Evolutionary conservation across 148 eudicot species (phyloP).

Genomic region (Cornus florida): DNA sequence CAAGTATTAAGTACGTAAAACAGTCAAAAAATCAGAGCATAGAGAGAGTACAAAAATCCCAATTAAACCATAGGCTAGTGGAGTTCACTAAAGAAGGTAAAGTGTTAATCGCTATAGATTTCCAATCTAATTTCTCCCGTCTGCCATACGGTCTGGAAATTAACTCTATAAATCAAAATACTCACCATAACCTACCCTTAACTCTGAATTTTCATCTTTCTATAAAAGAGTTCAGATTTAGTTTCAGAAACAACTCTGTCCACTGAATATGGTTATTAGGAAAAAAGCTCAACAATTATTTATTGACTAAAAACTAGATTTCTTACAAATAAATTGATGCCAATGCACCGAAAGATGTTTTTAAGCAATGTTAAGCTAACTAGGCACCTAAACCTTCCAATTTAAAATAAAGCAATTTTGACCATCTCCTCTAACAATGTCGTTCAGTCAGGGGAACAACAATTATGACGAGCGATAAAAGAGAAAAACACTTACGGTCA

Average conservation of each 20-base stretch:
- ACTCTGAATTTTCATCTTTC: neutral
- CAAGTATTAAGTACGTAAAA: too few relatives aligned
- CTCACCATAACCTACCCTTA: neutral
- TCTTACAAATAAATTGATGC: neutral
- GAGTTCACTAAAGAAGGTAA: neutral
- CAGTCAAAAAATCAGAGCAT: neutral
- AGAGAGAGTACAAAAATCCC: neutral
- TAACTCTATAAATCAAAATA: neutral
- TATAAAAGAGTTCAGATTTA: neutral
- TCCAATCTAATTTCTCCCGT: neutral
- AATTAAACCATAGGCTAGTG: neutral
- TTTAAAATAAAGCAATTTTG: neutral
- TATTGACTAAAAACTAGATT: conserved; percentile 2
- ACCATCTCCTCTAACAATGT: neutral
- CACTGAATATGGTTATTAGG: neutral
- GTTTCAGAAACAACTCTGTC: neutral
- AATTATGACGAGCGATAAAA: neutral
- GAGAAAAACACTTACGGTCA: conserved; percentile 68
- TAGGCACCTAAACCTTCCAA: neutral
- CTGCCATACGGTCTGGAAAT: too few relatives aligned
- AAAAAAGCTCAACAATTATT: neutral
- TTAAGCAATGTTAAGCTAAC: neutral
- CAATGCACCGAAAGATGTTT: neutral
- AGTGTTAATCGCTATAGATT: too few relatives aligned
- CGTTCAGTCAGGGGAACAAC: neutral